These are phyloP conservation scores for Cryptococcus sp. DNA, from an alignment of 1,284 basidiomycete species.

Conservation along the genomic window DNA sequence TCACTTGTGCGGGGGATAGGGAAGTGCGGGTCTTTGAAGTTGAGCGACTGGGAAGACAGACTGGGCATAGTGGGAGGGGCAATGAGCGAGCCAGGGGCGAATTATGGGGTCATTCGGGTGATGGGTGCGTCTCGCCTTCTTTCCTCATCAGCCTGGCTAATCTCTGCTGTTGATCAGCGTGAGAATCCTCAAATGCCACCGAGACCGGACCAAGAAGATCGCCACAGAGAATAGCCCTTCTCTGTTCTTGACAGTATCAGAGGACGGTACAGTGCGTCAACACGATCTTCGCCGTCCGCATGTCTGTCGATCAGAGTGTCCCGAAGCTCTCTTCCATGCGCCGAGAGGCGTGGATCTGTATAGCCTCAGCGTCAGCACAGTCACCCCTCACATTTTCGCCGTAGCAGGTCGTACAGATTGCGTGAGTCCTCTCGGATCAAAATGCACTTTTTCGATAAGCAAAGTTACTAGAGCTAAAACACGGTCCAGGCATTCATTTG, in stretches of 20 bases:
- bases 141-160: not conserved
- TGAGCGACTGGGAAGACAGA: constrained; percentile 10
- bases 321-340: constrained; percentile 46
- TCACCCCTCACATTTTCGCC: constrained; percentile 56
- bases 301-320: constrained; percentile 45
- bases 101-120: constrained; percentile 35
- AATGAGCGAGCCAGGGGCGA: constrained; percentile 16
- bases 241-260: constrained; percentile 79
- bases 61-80: not conserved
- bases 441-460: not conserved
- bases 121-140: constrained; percentile 33
- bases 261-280: constrained; percentile 75
- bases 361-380: constrained; percentile 53
- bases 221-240: constrained; percentile 79
- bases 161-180: constrained; percentile 28
- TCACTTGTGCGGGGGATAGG: constrained; percentile 73
- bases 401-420: constrained; percentile 53
- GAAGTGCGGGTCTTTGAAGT: constrained; percentile 68
- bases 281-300: constrained; percentile 72
- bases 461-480: not conserved
- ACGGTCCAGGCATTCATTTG: constrained; percentile 74
- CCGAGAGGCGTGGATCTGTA: constrained; percentile 53
- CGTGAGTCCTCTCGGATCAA: constrained; percentile 21
- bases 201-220: constrained; percentile 69
- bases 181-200: constrained; percentile 68